These are phyloP conservation scores for Macadamia integrifolia DNA, from an alignment of 164 flowering plant genomes.

Conservation along the genomic window DNA sequence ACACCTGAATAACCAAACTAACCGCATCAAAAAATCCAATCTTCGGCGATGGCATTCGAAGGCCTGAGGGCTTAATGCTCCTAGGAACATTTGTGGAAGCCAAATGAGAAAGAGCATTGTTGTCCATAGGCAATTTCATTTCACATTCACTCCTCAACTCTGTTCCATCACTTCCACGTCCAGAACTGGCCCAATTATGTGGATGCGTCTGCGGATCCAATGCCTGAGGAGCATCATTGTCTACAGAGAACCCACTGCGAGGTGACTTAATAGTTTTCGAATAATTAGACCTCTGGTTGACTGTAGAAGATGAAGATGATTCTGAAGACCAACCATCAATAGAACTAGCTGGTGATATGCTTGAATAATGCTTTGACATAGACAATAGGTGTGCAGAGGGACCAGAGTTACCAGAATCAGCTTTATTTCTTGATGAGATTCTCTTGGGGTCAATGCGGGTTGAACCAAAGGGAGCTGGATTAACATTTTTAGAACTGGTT, in stretches of 20 bases:
- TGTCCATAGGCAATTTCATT: conserved; percentile 21
- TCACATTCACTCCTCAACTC: conserved; percentile 12
- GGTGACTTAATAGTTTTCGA: conserved; percentile 31
- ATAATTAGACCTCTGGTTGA: conserved; percentile 33
- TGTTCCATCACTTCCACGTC: conserved; percentile 12
- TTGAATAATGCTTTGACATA: conserved; percentile 34
- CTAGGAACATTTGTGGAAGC: conserved; percentile 18
- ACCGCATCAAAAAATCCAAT: conserved; percentile 96
- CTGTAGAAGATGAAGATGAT: conserved; percentile 59
- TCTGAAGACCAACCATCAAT: conserved; percentile 76
- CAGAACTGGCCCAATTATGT: conserved; percentile 7
- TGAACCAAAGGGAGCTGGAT: conserved; percentile 26
- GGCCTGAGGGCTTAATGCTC: conserved; percentile 62
- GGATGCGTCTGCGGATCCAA: conserved; percentile 14
- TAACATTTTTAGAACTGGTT: conserved; percentile 21
- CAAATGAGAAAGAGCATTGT: conserved; percentile 22
- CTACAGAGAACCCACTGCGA: conserved; percentile 11
- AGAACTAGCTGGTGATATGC: conserved; percentile 67
- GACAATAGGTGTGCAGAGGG: conserved; percentile 37
- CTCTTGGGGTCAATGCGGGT: conserved; percentile 24
- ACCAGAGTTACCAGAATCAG: conserved; percentile 27
- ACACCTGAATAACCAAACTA: conserved; percentile 20
- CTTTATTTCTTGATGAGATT: conserved; percentile 23
- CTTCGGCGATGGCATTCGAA: conserved; percentile 88
- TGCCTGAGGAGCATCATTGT: conserved; percentile 17